Conservation (phyloP, 2,329 filamentous ascomycete species). For the Trichoderma cornu-damae region DNA sequence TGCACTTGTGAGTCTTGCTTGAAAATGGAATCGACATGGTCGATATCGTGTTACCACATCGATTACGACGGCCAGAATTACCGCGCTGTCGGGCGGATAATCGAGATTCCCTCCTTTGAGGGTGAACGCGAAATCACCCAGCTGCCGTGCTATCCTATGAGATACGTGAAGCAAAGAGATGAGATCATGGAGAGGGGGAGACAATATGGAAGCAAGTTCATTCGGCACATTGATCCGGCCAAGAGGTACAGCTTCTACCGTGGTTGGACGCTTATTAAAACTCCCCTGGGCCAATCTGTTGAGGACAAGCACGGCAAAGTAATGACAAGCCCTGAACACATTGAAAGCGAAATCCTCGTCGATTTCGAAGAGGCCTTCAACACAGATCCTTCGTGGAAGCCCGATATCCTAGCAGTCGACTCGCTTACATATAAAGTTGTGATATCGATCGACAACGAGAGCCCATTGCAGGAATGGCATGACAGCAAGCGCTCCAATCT, state of each 20-base stretch:
- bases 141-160: conserved; percentile 12
- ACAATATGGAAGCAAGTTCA: background rate
- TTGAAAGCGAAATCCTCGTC: conserved; percentile 18
- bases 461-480: conserved; percentile 7
- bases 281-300: background rate
- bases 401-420: conserved; percentile 1
- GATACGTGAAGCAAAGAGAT: conserved; percentile 8
- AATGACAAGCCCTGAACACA: conserved; percentile 13
- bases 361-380: conserved; percentile 19
- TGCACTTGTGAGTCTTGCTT: background rate
- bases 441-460: conserved; percentile 1
- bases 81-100: background rate
- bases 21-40: background rate
- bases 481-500: conserved; percentile 2
- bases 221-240: conserved; percentile 1
- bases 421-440: background rate
- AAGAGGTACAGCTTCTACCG: conserved; percentile 10
- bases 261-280: conserved; percentile 13
- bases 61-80: conserved; percentile 17
- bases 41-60: conserved; percentile 10
- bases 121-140: conserved; percentile 13
- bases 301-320: background rate
- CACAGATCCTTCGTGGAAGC: conserved; percentile 11
- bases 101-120: conserved; percentile 6
- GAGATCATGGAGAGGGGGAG: conserved; percentile 7